Evolutionary conservation across 2,329 filamentous ascomycete genomes (phyloP), one percentile per base, ranked within the genome.

Genomic region (Pyricularia pennisetigena): DNA sequence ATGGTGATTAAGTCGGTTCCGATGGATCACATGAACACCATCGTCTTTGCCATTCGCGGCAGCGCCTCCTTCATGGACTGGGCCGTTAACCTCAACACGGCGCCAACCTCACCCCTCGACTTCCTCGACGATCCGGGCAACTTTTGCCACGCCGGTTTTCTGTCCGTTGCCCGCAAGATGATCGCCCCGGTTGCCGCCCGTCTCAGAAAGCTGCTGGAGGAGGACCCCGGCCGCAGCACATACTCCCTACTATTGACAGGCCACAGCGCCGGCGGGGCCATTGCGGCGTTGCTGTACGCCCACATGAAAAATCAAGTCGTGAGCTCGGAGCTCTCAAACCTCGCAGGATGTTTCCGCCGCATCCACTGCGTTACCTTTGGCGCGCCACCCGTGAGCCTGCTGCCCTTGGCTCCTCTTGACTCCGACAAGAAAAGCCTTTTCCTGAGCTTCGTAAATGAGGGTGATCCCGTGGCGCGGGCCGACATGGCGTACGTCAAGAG

Each of bases 331-430:
- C 85, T 97, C 62, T 91, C 85, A 70, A 76, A 81, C 35, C 83
- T 96, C 4, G 88, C 90, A 0, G 83, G 83, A 1, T 88, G 83
- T 77, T 95, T 97, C 79, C 90, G 89, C 74, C 83, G 91, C 61
- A 84, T 96, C 3, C 92, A 97, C 77, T 97, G 93, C 78, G 81
- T 96, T 59, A 94, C 90, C 0, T 96, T 96, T 72, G 93, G 93
- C n/a, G 85, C 91, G 0, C 93, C 93, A 0, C 92, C 93, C 0
- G 82, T 96, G 1, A 90, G 88, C 24, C 82, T 93, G 0, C 81
- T 90, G 1, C 91, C 92, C 0, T 78, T 96, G 2, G 90, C 86
- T 71, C 88, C 90, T 12, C 24, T 49, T 23, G 65, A 49, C 5
- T n/a, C 29, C 0, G 72, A 82, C 4, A 77, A 82, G 30, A 93